Evolutionary conservation across 352 stramenopile genomes (phyloP).

Genomic region (Phytophthora macrochlamydospora): DNA sequence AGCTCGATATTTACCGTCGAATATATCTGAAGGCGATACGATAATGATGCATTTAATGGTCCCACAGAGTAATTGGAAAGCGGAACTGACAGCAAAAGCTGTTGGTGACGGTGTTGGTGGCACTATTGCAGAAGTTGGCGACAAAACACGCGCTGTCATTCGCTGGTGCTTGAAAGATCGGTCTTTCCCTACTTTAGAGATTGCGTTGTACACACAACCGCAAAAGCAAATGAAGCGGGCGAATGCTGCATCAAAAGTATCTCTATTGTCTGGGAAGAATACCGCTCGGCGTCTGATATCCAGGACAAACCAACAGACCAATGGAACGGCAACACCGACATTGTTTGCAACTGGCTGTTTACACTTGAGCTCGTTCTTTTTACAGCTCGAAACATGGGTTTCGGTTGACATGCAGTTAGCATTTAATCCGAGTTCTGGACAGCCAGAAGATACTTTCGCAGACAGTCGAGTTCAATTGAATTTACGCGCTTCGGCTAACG

Average conservation of each 20-base stretch:
- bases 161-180: slow-evolving; percentile 32
- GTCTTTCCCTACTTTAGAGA: slow-evolving; percentile 27
- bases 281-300: background rate
- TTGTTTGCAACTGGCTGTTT: slow-evolving; percentile 23
- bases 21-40: slow-evolving; percentile 11
- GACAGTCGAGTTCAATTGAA: slow-evolving; percentile 6
- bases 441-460: background rate
- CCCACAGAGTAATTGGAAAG: slow-evolving; percentile 27
- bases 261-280: slow-evolving; percentile 4
- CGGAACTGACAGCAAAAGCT: slow-evolving; percentile 9
- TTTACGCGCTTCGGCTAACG: slow-evolving; percentile 19
- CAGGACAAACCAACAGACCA: slow-evolving; percentile 2
- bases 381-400: slow-evolving; percentile 16
- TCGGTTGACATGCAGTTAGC: slow-evolving; percentile 4
- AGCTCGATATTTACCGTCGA: slow-evolving; percentile 8
- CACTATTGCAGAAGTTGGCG: slow-evolving; percentile 1
- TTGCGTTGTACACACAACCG: slow-evolving; percentile 18
- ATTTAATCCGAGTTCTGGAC: background rate
- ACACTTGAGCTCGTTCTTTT: slow-evolving; percentile 26
- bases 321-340: background rate
- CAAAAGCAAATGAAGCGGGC: slow-evolving; percentile 7
- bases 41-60: slow-evolving; percentile 20
- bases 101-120: background rate
- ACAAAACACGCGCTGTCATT: slow-evolving; percentile 6
- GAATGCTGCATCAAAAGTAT: slow-evolving; percentile 5